Evolutionary conservation across 2,329 filamentous ascomycete genomes (phyloP).

Genomic region (Cryphonectria japonica): DNA sequence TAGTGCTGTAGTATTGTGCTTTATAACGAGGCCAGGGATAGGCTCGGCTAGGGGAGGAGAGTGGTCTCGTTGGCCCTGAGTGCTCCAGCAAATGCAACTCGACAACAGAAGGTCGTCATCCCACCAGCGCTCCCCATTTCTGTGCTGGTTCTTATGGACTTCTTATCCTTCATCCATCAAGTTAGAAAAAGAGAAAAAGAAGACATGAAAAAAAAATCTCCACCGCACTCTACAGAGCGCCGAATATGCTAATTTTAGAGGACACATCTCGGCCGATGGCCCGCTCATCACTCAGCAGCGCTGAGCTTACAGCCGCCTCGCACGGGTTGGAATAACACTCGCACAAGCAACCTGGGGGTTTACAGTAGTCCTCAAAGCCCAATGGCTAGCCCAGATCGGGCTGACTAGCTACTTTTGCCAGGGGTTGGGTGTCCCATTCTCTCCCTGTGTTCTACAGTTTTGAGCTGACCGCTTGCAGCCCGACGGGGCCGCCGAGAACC

Average conservation of each 20-base stretch:
- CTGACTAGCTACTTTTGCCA: not conserved
- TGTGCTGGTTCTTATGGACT: not conserved
- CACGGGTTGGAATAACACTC: not conserved
- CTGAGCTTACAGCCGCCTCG: conserved; percentile 3
- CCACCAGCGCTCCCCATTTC: not conserved
- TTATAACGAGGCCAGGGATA: not conserved
- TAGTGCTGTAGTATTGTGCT: not conserved
- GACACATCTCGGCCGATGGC: not conserved
- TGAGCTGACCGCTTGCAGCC: not conserved
- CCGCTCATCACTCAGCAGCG: not conserved
- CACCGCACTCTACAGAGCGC: not conserved
- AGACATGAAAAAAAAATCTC: not conserved
- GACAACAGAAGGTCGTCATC: not conserved
- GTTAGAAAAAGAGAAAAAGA: not conserved
- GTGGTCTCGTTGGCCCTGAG: not conserved
- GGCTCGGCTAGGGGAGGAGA: not conserved
- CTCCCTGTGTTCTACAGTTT: not conserved
- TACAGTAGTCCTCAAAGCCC: not conserved
- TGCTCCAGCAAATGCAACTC: not conserved
- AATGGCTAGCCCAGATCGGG: not conserved
- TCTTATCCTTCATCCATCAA: not conserved
- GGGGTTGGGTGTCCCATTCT: not conserved
- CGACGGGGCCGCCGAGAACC: not conserved
- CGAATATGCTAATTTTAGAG: not conserved
- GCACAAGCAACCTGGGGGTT: not conserved